These are phyloP conservation scores for Lachnellula hyalina DNA, from an alignment of 2,329 filamentous ascomycete genomes.

Conservation along the genomic window DNA sequence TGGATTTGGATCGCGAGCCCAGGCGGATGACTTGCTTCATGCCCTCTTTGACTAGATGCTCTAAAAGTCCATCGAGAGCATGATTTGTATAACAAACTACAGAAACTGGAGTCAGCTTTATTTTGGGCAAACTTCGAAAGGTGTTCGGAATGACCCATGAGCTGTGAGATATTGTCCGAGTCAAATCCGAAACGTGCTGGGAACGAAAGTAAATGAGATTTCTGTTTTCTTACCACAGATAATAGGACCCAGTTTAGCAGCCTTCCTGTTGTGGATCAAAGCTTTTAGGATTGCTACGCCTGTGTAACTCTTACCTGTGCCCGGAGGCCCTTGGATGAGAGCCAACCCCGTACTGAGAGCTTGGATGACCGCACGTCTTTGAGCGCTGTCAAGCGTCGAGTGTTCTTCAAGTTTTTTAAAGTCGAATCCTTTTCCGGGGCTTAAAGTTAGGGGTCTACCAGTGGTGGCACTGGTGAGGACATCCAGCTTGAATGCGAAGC, in stretches of 20 bases:
- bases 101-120: no score
- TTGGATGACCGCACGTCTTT: slow-evolving; percentile 46
- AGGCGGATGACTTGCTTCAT: slow-evolving; percentile 23
- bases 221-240: slow-evolving; percentile 32
- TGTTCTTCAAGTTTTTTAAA: slow-evolving; percentile 24
- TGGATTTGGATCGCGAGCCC: slow-evolving; percentile 23
- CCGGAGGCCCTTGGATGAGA: slow-evolving; percentile 65
- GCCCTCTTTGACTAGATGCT: slow-evolving; percentile 26
- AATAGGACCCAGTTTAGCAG: slow-evolving; percentile 43
- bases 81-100: slow-evolving; percentile 32
- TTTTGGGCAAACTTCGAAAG: no score
- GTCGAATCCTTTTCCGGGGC: slow-evolving; percentile 29
- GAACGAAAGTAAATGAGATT: no score
- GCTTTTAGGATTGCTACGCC: slow-evolving; percentile 55
- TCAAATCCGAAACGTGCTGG: no score
- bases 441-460: slow-evolving; percentile 24
- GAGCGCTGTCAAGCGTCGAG: slow-evolving; percentile 45
- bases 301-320: slow-evolving; percentile 62
- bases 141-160: no score
- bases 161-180: no score
- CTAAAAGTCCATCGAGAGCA: slow-evolving; percentile 30
- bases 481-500: slow-evolving; percentile 46
- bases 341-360: slow-evolving; percentile 49
- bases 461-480: slow-evolving; percentile 11
- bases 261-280: slow-evolving; percentile 40